Evolutionary conservation across 2,329 filamentous ascomycete species (phyloP), one percentile per base, ranked within the genome.

Genomic region (Aschersonia sp.): DNA sequence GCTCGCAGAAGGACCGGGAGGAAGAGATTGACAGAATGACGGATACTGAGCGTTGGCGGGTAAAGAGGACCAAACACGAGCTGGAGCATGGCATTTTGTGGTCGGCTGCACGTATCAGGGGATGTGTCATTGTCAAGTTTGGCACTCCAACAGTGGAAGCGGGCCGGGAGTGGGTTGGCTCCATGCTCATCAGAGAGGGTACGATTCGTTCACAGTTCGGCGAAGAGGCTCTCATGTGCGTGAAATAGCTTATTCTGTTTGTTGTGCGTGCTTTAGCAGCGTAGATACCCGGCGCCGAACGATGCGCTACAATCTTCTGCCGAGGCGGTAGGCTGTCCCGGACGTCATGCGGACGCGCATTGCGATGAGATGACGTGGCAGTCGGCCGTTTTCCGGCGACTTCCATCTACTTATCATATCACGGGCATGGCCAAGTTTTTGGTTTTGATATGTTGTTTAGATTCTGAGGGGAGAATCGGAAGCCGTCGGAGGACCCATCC

Each of bases 111-210:
- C 76, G 74, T 30, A 79, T 94, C 35, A 75, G 88, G 47, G 83
- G 87, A 4, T 95, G 90, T 58, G 83, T 92, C 4, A 74, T 95
- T 30, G 83, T 97, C 55, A 97, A 97, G 62, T 94, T 97, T 61
- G 87, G 86, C 1, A 86, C 89, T 1, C 74, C 72, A 47, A 83
- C 82, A 43, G 83, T 95, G 30, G 88, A 97, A 62, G 83, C 82
- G 30, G 88, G 83, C 4, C 78, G 85, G 54, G 68, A 76, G 44
- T 97, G 89, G 87, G 72, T 97, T 49, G 79, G 80, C 8, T 72
- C 72, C 6, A 84, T 95, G 76, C 67, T 95, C 44, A 65, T 71
- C 43, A 73, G 78, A 51, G 87, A 95, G 61, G 85, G 84, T 1
- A 89, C 77, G 52, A 71, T 95, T 8, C 66, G 73, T 12, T 62